These are phyloP conservation scores for Amanita fuliginea DNA, from an alignment of 768 basidiomycete genomes.

Conservation along the genomic window DNA sequence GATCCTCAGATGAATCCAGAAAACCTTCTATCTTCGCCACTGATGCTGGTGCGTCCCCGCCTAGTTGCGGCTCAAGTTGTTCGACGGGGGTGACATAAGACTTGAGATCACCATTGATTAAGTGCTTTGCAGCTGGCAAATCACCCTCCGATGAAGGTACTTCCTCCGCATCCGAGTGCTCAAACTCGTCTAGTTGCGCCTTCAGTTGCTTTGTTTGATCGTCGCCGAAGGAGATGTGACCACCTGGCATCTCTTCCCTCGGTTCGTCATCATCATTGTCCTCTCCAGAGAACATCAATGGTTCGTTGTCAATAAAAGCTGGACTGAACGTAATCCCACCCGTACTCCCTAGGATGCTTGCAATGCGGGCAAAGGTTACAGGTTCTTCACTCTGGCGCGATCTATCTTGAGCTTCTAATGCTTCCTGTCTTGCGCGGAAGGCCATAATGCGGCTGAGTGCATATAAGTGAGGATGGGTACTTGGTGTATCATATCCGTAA, in stretches of 20 bases:
- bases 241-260: conserved; percentile 26
- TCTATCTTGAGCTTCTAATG: conserved; percentile 31
- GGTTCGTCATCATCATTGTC: conserved; percentile 50
- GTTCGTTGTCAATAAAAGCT: conserved; percentile 34
- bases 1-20: conserved; percentile 54
- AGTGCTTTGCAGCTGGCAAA: conserved; percentile 31
- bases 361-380: conserved; percentile 33
- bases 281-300: conserved; percentile 56
- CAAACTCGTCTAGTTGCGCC: conserved; percentile 54
- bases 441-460: conserved; percentile 49
- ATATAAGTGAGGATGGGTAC: conserved; percentile 66
- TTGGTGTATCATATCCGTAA: conserved; percentile 73
- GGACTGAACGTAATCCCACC: conserved; percentile 62
- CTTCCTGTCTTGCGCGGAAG: conserved; percentile 52
- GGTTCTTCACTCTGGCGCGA: conserved; percentile 22
- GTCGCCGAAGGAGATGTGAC: conserved; percentile 37
- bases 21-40: conserved; percentile 54
- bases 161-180: conserved; percentile 26
- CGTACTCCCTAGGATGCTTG: conserved; percentile 41
- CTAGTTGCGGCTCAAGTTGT: conserved; percentile 39
- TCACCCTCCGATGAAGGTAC: conserved; percentile 25
- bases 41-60: conserved; percentile 43
- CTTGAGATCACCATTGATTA: conserved; percentile 34
- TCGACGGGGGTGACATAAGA: conserved; percentile 23
- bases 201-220: conserved; percentile 49